Base-by-base conservation (phyloP, 1,139 yeast species). In the Zygosaccharomyces pseudobailii region DNA sequence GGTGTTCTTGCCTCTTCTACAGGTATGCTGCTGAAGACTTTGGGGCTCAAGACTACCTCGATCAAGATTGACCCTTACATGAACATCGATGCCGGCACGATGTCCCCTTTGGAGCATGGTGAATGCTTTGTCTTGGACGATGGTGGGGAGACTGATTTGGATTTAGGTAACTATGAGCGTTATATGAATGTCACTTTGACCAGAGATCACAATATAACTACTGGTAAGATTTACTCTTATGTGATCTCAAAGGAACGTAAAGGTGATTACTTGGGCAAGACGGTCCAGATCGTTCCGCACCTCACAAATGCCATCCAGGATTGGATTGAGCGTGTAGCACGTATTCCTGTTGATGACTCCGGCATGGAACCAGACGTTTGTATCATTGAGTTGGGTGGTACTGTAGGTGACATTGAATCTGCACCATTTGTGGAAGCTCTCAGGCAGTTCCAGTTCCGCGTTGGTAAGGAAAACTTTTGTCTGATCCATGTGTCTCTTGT, bases 261-360 rank as follows among this genome's bases (percentile, higher is more conserved):
- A 55, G 99, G 99, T 62, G 98, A 92, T 69, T 92, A 92, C 65
- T 77, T 92, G 63, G 99, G 99, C 61, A 94, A 94, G 69, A 92
- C 99, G n/a, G 99, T 92, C 46, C 98, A 94, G 73, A 96, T 92
- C 56, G 99, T 92, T 56, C 99, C 99, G 40, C 99, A 92, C 68
- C 78, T 92, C 60, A 92, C 99, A 54, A 87, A 85, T 62, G 97
- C 96, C 31, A 92, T 92, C 65, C 99, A 92, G 74, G 97, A 90
- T 56, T 94, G 99, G 99, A 86, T 92, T 60, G 97, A 92, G 74
- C 77, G 87, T 52, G 97, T 94, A 43, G 80, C 97, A 46, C 80
- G 75, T 58, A 78, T 90, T 52, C 97, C 98, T 22, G 98, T 92
- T 50, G 98, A 94, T 68, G 85, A 87, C 54, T 78, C 92, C 41